These are phyloP conservation scores for Scytalidium lignicola DNA, from an alignment of 2,329 filamentous ascomycete species.

Conservation along the genomic window DNA sequence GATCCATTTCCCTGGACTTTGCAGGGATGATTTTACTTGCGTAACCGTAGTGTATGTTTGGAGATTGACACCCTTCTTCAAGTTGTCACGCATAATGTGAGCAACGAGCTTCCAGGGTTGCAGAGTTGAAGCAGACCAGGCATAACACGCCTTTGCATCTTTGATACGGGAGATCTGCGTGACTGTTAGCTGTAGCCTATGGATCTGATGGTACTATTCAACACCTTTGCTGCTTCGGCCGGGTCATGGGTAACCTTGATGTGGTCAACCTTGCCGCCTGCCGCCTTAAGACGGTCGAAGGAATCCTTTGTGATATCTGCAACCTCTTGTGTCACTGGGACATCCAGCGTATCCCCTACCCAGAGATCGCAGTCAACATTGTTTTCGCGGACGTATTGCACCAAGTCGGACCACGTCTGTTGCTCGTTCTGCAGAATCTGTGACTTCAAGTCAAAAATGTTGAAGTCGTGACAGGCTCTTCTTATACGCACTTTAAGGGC, in stretches of 20 bases:
- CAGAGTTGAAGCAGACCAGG: conserved; percentile 17
- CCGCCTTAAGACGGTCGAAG: conserved; percentile 5
- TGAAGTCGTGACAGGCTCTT: neutral
- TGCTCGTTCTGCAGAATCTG: conserved; percentile 11
- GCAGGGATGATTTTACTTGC: conserved; percentile 6
- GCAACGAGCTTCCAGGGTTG: conserved; percentile 56
- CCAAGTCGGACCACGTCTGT: conserved; percentile 11
- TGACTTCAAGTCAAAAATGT: neutral
- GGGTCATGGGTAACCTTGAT: conserved; percentile 14
- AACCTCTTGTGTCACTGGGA: conserved; percentile 11
- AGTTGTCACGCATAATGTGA: conserved; percentile 43
- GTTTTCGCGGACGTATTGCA: conserved; percentile 10
- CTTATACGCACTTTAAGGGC: conserved; percentile 28
- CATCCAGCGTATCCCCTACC: conserved; percentile 16
- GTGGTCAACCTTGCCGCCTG: conserved; percentile 11
- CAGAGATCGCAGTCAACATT: conserved; percentile 16
- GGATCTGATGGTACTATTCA: neutral
- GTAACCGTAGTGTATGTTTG: conserved; percentile 44
- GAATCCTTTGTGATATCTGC: conserved; percentile 3
- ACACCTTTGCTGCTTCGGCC: conserved; percentile 9
- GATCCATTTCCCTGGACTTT: conserved; percentile 33
- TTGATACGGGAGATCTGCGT: conserved; percentile 2
- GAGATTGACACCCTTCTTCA: conserved; percentile 39
- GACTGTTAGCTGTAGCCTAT: neutral
- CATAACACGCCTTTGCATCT: conserved; percentile 1